phyloP scores from a whole-genome alignment of 1,284 basidiomycete species.

The Trichosporon asahii region DNA sequence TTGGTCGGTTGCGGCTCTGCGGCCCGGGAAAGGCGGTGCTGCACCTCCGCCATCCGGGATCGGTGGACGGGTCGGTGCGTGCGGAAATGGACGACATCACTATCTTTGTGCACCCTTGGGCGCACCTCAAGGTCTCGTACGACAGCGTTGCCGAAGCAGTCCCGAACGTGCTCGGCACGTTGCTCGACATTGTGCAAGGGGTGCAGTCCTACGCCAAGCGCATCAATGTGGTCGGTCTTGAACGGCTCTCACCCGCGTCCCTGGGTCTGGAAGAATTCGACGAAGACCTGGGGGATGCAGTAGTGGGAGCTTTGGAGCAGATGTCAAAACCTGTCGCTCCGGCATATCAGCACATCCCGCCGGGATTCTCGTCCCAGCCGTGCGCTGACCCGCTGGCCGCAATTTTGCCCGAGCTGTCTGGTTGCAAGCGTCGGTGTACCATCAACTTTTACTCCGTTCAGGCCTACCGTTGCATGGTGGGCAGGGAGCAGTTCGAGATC shows the following conservation, averaged over 20 bases:
- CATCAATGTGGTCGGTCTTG: background rate
- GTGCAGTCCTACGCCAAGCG: background rate
- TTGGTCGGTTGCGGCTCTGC: background rate
- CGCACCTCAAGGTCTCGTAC: background rate
- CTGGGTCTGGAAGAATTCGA: background rate
- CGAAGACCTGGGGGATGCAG: background rate
- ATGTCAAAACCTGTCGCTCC: background rate
- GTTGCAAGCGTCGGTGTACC: background rate
- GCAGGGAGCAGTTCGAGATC: background rate
- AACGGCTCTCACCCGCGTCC: background rate
- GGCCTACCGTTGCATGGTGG: background rate
- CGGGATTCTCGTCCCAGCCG: background rate
- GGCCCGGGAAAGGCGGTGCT: background rate
- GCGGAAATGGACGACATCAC: background rate
- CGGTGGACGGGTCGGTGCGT: background rate
- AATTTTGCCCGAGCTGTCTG: background rate
- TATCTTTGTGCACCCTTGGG: background rate
- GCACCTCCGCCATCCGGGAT: background rate
- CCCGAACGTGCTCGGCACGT: background rate
- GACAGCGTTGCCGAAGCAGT: background rate
- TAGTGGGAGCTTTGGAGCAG: background rate
- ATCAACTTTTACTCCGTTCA: background rate
- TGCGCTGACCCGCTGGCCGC: background rate
- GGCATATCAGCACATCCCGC: background rate
- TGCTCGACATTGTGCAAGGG: background rate